Evolutionary conservation across 2,329 filamentous ascomycete species (phyloP), one percentile per base, ranked within the genome.

Genomic region (Fusarium coffeatum): DNA sequence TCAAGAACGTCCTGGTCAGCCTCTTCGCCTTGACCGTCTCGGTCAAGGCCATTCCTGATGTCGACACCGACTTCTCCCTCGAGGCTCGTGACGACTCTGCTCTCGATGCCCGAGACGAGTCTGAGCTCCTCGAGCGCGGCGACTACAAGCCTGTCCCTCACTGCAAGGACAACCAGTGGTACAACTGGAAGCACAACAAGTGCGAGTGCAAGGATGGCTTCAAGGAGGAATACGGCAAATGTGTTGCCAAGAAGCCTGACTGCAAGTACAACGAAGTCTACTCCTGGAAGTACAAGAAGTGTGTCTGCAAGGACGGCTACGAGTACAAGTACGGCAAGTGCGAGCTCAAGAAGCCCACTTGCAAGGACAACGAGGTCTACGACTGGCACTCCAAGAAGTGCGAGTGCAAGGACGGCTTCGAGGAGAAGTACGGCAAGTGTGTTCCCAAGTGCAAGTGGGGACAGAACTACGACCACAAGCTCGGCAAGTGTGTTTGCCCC

Each of bases 1-100:
- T 72, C 59, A 72, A 72, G 23, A 48, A 71, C 23, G 50, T 72
- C 13, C 23, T 72, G 32, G 30, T 71, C 66, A 72, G 70, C 59
- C 47, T 70, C 22, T 40, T 71, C 27, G 69, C 66, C 32, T 25
- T 71, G 62, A 9, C 70, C 59, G 55, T 71, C 37, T 56, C 70
- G 37, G 70, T 71, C 64, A 71, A 71, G 63, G 70, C 70, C 20
- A 51, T 72, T 25, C 66, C 70, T 16, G 43, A 49, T n/a, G 63
- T 68, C n/a, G 69, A 72, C 16, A 32, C 34, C 25, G 62, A 72
- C 56, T 55, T 59, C 32, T 28, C 57, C 22, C 69, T 72, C 34
- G 69, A 72, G 55, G 57, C 64, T 47, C 66, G 70, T 23, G 69
- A 68, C 40, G 45, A 53, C 5, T 23, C 59, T n/a, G 22, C 32